These are phyloP conservation scores for Aegle marmelos DNA, from an alignment of 345 rosid genomes.

Conservation along the genomic window DNA sequence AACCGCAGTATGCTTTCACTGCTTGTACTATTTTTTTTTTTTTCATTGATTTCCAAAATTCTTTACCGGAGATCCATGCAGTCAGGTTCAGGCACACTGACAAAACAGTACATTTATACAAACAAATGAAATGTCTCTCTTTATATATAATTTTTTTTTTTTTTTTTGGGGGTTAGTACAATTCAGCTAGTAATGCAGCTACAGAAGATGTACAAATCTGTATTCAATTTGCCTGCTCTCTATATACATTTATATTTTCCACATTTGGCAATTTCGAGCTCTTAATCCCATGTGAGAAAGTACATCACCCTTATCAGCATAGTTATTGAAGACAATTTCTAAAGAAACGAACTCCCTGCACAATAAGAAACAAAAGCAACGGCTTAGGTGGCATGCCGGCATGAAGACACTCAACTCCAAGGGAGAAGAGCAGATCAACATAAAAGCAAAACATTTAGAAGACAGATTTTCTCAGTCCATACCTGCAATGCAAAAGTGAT, in stretches of 20 bases:
- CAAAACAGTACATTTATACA: too few relatives aligned
- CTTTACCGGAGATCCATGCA: too few relatives aligned
- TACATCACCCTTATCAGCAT: not conserved
- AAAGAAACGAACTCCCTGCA: constrained; percentile 85
- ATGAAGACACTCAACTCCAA: not conserved
- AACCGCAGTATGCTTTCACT: too few relatives aligned
- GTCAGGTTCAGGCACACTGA: too few relatives aligned
- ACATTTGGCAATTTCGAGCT: not conserved
- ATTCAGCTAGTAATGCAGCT: not conserved
- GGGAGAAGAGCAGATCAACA: not conserved
- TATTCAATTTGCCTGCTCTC: not conserved
- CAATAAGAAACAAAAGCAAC: not conserved
- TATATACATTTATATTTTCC: not conserved
- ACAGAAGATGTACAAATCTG: not conserved
- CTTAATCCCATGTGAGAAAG: too few relatives aligned
- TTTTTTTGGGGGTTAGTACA: too few relatives aligned
- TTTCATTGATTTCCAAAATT: too few relatives aligned
- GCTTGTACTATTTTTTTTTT: too few relatives aligned
- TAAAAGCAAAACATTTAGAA: not conserved
- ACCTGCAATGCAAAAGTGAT: constrained; percentile 88
- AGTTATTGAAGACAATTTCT: constrained; percentile 68
- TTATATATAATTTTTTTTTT: too few relatives aligned
- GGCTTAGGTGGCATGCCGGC: not conserved
- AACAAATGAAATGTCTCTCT: too few relatives aligned
- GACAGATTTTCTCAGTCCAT: not conserved